Conservation (phyloP, 768 basidiomycete species). For the Collybia mongolica region DNA sequence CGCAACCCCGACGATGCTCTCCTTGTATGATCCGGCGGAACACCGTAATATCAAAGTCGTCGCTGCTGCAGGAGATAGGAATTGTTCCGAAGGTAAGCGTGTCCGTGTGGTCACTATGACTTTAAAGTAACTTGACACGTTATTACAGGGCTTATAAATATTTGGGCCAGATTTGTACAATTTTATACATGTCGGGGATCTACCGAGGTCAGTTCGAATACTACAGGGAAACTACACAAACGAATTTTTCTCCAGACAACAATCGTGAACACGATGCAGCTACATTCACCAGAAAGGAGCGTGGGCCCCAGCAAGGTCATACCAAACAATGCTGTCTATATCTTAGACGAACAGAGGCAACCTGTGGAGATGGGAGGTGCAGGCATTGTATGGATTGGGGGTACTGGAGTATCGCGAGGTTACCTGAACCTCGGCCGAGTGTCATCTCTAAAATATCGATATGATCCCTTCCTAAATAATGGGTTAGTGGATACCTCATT, state of each 20-base stretch:
- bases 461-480: slow-evolving; percentile 49
- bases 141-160: slow-evolving; percentile 30
- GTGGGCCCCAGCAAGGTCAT: slow-evolving; percentile 47
- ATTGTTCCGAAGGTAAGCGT: slow-evolving; percentile 43
- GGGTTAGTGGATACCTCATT: slow-evolving; percentile 33
- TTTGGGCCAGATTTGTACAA: slow-evolving; percentile 37
- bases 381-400: slow-evolving; percentile 57
- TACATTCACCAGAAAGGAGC: slow-evolving; percentile 34
- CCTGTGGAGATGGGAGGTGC: slow-evolving; percentile 33
- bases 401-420: slow-evolving; percentile 49
- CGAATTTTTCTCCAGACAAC: slow-evolving; percentile 31
- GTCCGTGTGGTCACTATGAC: background rate
- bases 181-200: slow-evolving; percentile 54
- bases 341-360: slow-evolving; percentile 34
- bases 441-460: slow-evolving; percentile 45
- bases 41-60: slow-evolving; percentile 53
- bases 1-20: slow-evolving; percentile 50
- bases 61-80: slow-evolving; percentile 46
- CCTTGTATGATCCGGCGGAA: slow-evolving; percentile 41
- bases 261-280: slow-evolving; percentile 51
- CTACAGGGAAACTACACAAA: background rate
- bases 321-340: slow-evolving; percentile 44
- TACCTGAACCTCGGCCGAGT: slow-evolving; percentile 54
- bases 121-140: background rate
- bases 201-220: slow-evolving; percentile 36